Percentiles rank a stretch among this genome's conserved stretches.
Conservation (phyloP, 2,329 filamentous ascomycete genomes). For the Aspergillus sergii region DNA sequence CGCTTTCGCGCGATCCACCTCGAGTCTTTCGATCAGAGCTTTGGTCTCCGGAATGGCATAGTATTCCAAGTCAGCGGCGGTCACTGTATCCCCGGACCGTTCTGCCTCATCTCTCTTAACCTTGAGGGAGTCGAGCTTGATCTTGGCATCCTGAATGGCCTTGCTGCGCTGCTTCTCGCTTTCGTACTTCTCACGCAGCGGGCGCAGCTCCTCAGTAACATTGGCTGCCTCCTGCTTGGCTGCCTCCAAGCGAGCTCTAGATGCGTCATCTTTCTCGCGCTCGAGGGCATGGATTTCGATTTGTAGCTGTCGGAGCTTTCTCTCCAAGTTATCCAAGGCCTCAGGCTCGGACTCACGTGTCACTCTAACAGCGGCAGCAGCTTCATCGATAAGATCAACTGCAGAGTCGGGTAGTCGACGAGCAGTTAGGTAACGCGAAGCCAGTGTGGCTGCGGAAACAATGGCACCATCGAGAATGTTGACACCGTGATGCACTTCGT, state of each 20-base stretch:
- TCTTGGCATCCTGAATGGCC: slow-evolving; percentile 89
- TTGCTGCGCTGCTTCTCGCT: slow-evolving; percentile 88
- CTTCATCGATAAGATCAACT: slow-evolving; percentile 94
- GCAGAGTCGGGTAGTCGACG: slow-evolving; percentile 93
- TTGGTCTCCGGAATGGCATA: slow-evolving; percentile 96
- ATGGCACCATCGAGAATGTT: slow-evolving; percentile 94
- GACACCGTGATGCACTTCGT: slow-evolving; percentile 97
- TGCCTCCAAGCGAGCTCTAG: slow-evolving; percentile 76
- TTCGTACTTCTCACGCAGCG: slow-evolving; percentile 93
- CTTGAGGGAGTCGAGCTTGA: slow-evolving; percentile 89
- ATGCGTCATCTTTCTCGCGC: slow-evolving; percentile 92
- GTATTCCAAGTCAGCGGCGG: slow-evolving; percentile 92
- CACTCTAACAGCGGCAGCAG: slow-evolving; percentile 92
- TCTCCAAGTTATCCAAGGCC: slow-evolving; percentile 90
- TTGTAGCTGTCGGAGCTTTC: slow-evolving; percentile 84
- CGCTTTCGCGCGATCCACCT: slow-evolving; percentile 75
- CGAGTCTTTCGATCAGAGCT: slow-evolving; percentile 75
- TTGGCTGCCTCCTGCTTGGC: slow-evolving; percentile 92
- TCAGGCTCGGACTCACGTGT: slow-evolving; percentile 96
- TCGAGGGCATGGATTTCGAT: slow-evolving; percentile 96
- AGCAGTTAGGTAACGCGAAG: slow-evolving; percentile 88
- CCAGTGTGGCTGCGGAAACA: slow-evolving; percentile 86
- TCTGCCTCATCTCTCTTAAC: slow-evolving; percentile 94
- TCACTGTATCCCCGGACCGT: slow-evolving; percentile 78
- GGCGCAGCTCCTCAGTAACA: slow-evolving; percentile 87